A percentile compares a stretch with the other conserved stretches of the same genome.
These are phyloP conservation scores for Fusarium nelsonii DNA, from an alignment of 2,329 filamentous ascomycete genomes.

Conservation along the genomic window DNA sequence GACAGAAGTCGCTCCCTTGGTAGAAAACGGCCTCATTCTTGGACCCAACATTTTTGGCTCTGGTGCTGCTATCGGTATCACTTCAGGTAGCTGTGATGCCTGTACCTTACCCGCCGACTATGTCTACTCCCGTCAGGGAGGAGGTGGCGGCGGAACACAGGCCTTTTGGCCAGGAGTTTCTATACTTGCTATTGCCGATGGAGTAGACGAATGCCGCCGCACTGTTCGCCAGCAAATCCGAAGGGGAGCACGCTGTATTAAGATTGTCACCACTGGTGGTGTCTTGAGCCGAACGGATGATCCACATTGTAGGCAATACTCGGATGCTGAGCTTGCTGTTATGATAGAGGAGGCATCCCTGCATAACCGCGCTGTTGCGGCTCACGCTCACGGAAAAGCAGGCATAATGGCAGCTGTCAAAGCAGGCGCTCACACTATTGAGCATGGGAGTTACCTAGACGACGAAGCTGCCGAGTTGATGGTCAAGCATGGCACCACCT, in stretches of 20 bases:
- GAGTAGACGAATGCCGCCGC: not conserved
- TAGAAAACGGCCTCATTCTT: not conserved
- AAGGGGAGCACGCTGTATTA: not conserved
- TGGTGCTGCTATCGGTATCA: constrained; percentile 1
- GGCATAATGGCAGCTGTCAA: not conserved
- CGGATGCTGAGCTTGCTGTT: not conserved
- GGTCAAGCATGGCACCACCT: not conserved
- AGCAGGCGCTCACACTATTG: not conserved
- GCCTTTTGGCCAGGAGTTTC: not conserved
- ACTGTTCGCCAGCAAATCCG: not conserved
- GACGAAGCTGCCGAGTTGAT: not conserved
- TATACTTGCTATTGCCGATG: not conserved
- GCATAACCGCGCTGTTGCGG: not conserved
- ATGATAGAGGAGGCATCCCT: not conserved
- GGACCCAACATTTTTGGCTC: constrained; percentile 1
- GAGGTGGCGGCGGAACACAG: not conserved
- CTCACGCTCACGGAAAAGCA: not conserved
- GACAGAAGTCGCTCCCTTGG: not conserved
- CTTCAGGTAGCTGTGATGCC: not conserved
- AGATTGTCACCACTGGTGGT: not conserved
- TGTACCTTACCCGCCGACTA: not conserved
- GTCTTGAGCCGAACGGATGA: not conserved
- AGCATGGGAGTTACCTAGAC: not conserved
- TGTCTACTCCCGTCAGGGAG: not conserved
- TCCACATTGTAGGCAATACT: not conserved